Percentiles rank a stretch among this genome's conserved stretches.
Conservation (phyloP, 495 filamentous ascomycete species). For the Saxophila tyrrhenica region DNA sequence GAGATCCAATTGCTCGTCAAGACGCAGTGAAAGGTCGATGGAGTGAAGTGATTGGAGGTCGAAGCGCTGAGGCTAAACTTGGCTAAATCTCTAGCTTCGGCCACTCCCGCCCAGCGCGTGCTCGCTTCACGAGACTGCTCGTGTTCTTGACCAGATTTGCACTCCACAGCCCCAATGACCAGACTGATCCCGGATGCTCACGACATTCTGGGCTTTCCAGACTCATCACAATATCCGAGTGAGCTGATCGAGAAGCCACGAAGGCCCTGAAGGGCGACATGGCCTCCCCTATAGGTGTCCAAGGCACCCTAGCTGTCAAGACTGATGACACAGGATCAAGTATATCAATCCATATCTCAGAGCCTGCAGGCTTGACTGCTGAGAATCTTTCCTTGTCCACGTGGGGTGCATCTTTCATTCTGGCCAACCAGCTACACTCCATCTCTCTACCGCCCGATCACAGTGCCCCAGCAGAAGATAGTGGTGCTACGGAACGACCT, state of each 20-base stretch:
- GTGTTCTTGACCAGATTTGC: background rate
- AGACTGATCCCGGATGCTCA: no score
- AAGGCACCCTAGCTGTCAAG: background rate
- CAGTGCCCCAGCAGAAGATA: background rate
- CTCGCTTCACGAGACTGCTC: background rate
- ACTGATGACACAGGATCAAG: background rate
- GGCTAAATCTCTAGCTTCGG: background rate
- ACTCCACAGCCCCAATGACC: no score
- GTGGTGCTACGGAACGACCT: no score
- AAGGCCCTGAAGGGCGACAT: background rate
- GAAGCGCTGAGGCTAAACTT: background rate
- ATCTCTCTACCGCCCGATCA: background rate
- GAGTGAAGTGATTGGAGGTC: background rate
- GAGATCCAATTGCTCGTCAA: background rate
- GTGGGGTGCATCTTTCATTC: constrained; percentile 13
- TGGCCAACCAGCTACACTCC: constrained; percentile 10
- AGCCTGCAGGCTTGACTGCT: background rate
- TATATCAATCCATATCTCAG: background rate
- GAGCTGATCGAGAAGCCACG: no score
- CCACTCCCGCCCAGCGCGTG: background rate
- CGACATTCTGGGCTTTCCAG: no score
- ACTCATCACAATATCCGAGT: no score
- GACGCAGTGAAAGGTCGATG: background rate
- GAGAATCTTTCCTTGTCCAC: constrained; percentile 17
- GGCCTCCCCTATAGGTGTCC: background rate